Evolutionary conservation across 108 stramenopile species (phyloP), one percentile per base, ranked within the genome.

Genomic region (Discostella pseudostelligera): DNA sequence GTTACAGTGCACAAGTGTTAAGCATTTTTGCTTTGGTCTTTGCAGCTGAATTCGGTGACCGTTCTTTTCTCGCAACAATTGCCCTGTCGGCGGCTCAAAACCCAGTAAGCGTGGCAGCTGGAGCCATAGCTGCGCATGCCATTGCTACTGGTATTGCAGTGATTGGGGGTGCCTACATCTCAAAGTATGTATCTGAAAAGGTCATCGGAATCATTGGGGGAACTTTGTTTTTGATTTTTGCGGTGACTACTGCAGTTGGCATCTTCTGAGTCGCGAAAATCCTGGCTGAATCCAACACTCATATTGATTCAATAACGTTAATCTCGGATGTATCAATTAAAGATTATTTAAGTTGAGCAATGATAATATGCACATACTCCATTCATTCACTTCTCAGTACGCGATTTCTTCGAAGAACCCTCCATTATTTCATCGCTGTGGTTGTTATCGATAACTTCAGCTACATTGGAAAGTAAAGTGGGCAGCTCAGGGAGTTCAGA

Each of bases 51-150:
- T 96, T 98, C 70, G 94, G 94, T 48, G 94, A 96, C 74, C 83
- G 94, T 46, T 94, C 92, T 22, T 98, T 98, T 69, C 88, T 99
- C 42, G 96, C 97, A 22, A 99, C 99, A 17, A 98, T 99, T 54
- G 97, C 99, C 8, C 68, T 99, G 51, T 88, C 91, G 13, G 94
- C 98, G 32, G 94, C 96, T 43, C 97, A 99, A 76, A 96, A 98
- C 65, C 94, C 96, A 10, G 69, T 94, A 19, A 93, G 94, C 56
- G 97, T 99, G 13, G 87, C 84, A 22, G 87, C 72, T 11, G 99
- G 99, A 21, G 97, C 89, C 21, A 82, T 96, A 64, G 79, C 96
- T 24, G 99, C 97, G 22, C 99, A 99, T 70, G 90, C 77, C 10
- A 49, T 87, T 14, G 94, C 94, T 5, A 96, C 94, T 39, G 94